phyloP scores from a whole-genome alignment of 225 moss, liverwort and hornwort species.

The Bryoerythrophyllum caledonicum region DNA sequence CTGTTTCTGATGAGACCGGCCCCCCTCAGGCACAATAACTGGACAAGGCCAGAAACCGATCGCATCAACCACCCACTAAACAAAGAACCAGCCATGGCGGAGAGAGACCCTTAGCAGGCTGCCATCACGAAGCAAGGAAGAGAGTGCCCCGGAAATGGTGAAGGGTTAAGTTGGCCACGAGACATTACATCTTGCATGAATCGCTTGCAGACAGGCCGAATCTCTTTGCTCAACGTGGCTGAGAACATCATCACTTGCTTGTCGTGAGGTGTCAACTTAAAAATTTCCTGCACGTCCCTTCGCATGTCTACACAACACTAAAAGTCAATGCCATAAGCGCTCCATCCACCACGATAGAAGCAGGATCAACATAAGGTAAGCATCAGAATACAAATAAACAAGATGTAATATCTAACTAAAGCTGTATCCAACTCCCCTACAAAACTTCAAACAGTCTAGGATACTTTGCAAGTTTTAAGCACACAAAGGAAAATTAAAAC shows the following conservation, averaged over 20 bases:
- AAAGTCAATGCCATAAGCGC: constrained; percentile 39
- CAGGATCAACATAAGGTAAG: background rate
- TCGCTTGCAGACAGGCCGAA: constrained; percentile 97
- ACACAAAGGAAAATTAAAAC: background rate
- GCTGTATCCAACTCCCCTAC: too few relatives aligned
- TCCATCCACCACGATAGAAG: background rate
- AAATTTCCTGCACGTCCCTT: constrained; percentile 97
- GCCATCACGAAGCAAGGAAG: constrained; percentile 80
- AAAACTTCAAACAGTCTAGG: background rate
- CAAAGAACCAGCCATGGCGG: constrained; percentile 66
- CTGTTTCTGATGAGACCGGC: constrained; percentile 31
- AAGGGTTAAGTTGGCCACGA: constrained; percentile 67
- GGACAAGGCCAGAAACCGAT: constrained; percentile 53
- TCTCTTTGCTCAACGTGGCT: constrained; percentile 97
- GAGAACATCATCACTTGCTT: constrained; percentile 99
- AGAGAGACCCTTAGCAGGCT: constrained; percentile 69
- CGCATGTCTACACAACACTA: constrained; percentile 92
- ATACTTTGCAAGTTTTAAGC: background rate
- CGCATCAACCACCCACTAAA: constrained; percentile 65
- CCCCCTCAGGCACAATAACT: constrained; percentile 53
- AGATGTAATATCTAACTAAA: too few relatives aligned
- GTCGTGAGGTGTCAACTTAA: constrained; percentile 97
- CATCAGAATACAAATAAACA: background rate
- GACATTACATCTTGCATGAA: constrained; percentile 99
- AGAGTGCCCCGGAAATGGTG: constrained; percentile 66